Evolutionary conservation across 164 flowering plant species (phyloP), one percentile per base, ranked within the genome.

Genomic region (Liriodendron chinense): DNA sequence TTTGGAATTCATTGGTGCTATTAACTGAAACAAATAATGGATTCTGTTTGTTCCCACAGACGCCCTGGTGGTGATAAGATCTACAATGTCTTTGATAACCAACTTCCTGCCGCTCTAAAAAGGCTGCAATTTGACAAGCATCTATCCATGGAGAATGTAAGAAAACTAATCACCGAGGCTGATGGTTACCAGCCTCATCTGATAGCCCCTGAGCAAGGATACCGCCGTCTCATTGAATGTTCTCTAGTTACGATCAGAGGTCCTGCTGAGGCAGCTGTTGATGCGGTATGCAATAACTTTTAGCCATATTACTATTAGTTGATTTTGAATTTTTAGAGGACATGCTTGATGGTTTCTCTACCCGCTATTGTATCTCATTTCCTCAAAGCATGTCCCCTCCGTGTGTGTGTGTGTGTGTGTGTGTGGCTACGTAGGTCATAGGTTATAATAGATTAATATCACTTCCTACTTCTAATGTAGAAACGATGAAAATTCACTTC

Each of bases 251-350:
- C 91, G 18, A 88, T 92, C 43, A 88, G 92, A 85, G 98, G 97
- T 77, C 98, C 98, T 74, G 94, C 98, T 74, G 98, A 94, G 88
- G 93, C 97, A 66, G 80, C 93, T 76, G 96, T 94, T 80, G 97
- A 94, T 81, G 90, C 97, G 89, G 98, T 94, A 89, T 73, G 87
- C 48, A 12, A 10, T 62, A 4, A 28, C 9, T 16, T 34, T 2
- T 34, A 34, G 4, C 43, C 43, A 34, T 34, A 34, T 34, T 16
- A 53, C 59, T 16, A 53, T 53, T 16, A 12, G 18, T 53, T 53
- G 59, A 53, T 53, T 53, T 53, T 7, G 13, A 53, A 2, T 16
- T 53, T 53, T 53, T 53, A 53, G 13, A 53, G 59, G 59, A 9
- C 18, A 0, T 53, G 59, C 16, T 53, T 53, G 59, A 53, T 53